Evolutionary conservation across 352 stramenopile genomes (phyloP).

Genomic region (Phytophthora chlamydospora): DNA sequence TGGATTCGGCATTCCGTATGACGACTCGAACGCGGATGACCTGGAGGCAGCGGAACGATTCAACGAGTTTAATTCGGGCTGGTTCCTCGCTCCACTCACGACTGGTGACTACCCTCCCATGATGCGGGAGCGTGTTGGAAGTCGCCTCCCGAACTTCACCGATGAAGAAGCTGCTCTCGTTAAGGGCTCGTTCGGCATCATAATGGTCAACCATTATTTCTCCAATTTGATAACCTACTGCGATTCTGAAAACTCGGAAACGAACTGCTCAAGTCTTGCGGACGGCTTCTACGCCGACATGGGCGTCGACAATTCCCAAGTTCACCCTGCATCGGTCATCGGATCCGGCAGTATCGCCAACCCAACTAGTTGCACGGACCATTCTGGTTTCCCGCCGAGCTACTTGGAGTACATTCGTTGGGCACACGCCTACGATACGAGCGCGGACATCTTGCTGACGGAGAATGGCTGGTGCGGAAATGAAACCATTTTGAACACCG

Average conservation of each 20-base stretch:
- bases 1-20: conserved; percentile 80
- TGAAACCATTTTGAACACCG: conserved; percentile 54
- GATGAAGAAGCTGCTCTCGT: conserved; percentile 72
- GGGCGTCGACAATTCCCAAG: conserved; percentile 57
- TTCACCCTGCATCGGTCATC: conserved; percentile 44
- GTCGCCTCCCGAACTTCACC: conserved; percentile 90
- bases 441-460: conserved; percentile 53
- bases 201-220: conserved; percentile 97
- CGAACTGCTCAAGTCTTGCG: conserved; percentile 39
- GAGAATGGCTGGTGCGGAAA: conserved; percentile 77
- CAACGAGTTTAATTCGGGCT: conserved; percentile 91
- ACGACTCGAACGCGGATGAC: conserved; percentile 51
- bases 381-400: conserved; percentile 51
- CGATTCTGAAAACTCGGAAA: conserved; percentile 35
- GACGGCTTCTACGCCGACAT: conserved; percentile 50
- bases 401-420: conserved; percentile 59
- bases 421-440: conserved; percentile 49
- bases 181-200: conserved; percentile 90
- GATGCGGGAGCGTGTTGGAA: conserved; percentile 87
- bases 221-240: conserved; percentile 64
- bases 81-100: conserved; percentile 91
- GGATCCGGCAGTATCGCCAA: conserved; percentile 32
- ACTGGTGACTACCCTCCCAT: conserved; percentile 91
- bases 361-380: conserved; percentile 26
- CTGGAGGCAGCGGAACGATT: conserved; percentile 76